A percentile compares a stretch with the other conserved stretches of the same genome.
phyloP scores from a whole-genome alignment of 2,329 filamentous ascomycete species.

The Geoglossum cookeanum region DNA sequence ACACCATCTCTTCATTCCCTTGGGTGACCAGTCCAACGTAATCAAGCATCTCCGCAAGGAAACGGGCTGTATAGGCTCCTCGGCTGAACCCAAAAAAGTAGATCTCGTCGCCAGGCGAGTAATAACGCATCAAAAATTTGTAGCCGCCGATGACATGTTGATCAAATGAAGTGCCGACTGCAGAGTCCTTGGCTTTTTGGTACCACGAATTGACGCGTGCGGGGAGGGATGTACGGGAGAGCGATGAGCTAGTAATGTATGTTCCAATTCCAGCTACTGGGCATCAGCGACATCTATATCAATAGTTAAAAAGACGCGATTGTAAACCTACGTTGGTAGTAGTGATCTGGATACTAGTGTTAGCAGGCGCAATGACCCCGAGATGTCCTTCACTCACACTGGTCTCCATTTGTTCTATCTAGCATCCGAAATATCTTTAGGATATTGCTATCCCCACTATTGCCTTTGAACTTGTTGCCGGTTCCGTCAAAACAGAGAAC shows the following conservation, averaged over 20 bases:
- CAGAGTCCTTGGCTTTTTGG: slow-evolving; percentile 57
- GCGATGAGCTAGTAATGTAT: slow-evolving; percentile 42
- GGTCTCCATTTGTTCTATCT: slow-evolving; percentile 40
- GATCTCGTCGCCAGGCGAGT: slow-evolving; percentile 38
- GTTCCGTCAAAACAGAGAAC: slow-evolving; percentile 45
- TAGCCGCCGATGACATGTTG: slow-evolving; percentile 72
- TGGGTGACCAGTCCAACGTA: slow-evolving; percentile 61
- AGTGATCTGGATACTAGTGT: slow-evolving; percentile 25
- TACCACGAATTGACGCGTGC: slow-evolving; percentile 47
- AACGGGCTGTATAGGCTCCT: slow-evolving; percentile 54
- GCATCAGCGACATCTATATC: neutral
- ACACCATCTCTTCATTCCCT: slow-evolving; percentile 71
- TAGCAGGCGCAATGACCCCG: slow-evolving; percentile 1
- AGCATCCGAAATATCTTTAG: slow-evolving; percentile 54
- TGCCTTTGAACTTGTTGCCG: slow-evolving; percentile 43
- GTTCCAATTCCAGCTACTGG: slow-evolving; percentile 49
- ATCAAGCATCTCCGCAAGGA: slow-evolving; percentile 69
- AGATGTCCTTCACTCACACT: slow-evolving; percentile 25
- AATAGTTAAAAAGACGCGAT: neutral
- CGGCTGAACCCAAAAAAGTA: slow-evolving; percentile 59
- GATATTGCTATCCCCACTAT: slow-evolving; percentile 45
- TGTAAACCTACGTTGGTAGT: slow-evolving; percentile 37
- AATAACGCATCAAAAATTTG: slow-evolving; percentile 59
- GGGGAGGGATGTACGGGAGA: slow-evolving; percentile 36
- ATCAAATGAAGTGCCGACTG: slow-evolving; percentile 61